These are phyloP conservation scores for Talaromyces sp. DNA, from an alignment of 2,329 filamentous ascomycete genomes.

Conservation along the genomic window DNA sequence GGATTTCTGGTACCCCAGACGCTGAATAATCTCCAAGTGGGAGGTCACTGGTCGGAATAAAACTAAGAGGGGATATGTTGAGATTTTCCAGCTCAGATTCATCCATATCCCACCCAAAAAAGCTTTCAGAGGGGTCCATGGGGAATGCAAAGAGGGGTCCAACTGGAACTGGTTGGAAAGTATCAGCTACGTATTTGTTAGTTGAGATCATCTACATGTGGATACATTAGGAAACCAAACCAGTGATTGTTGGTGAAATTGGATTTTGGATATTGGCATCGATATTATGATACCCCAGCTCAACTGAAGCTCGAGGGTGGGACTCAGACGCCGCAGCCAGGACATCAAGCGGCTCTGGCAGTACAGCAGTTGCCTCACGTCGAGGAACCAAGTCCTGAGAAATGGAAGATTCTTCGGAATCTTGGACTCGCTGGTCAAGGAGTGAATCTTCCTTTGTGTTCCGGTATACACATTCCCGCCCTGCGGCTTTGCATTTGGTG, in stretches of 20 bases:
- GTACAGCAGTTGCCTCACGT: neutral
- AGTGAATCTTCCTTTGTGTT: neutral
- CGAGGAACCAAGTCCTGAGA: neutral
- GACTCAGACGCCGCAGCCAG: neutral
- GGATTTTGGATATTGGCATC: neutral
- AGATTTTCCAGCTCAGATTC: slow-evolving; percentile 9
- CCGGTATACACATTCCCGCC: slow-evolving; percentile 7
- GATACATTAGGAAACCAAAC: neutral
- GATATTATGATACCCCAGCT: neutral
- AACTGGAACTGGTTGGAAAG: slow-evolving; percentile 8
- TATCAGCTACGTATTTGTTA: slow-evolving; percentile 4
- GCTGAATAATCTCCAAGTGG: neutral
- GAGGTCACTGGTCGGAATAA: slow-evolving; percentile 4
- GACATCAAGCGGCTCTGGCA: neutral
- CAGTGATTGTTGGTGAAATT: neutral
- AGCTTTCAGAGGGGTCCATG: slow-evolving; percentile 12
- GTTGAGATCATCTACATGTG: neutral
- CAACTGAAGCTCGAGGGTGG: neutral
- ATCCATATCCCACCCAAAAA: slow-evolving; percentile 13
- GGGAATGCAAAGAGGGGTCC: slow-evolving; percentile 12
- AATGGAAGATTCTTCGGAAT: neutral
- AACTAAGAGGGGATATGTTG: slow-evolving; percentile 9
- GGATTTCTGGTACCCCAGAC: neutral
- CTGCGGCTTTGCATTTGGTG: slow-evolving; percentile 7
- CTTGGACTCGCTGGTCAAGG: neutral